Percentiles rank a stretch among this genome's conserved stretches.
Evolutionary conservation across 192 early-diverging fungal species (phyloP).

Genomic region (Mortierella alpina): DNA sequence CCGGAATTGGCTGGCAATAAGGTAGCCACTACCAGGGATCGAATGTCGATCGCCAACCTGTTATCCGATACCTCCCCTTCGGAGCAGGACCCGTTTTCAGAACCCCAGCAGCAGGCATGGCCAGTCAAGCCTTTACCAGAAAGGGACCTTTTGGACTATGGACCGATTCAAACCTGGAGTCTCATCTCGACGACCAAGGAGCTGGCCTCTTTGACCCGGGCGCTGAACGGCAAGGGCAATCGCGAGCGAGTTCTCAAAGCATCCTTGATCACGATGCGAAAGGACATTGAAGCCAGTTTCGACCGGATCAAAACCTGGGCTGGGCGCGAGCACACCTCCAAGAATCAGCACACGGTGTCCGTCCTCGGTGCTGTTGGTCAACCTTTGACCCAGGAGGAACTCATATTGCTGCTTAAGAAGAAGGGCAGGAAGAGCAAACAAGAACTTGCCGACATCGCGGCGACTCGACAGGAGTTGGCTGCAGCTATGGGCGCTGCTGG

Average conservation of each 20-base stretch:
- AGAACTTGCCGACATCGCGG: conserved; percentile 50
- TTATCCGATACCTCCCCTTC: not conserved
- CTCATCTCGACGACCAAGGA: conserved; percentile 46
- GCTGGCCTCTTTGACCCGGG: conserved; percentile 32
- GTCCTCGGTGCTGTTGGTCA: conserved; percentile 39
- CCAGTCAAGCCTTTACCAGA: not conserved
- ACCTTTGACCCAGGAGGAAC: conserved; percentile 18
- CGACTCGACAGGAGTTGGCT: conserved; percentile 21
- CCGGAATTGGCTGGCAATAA: conserved; percentile 25
- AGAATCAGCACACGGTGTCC: conserved; percentile 18
- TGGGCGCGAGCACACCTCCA: conserved; percentile 5
- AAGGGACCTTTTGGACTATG: conserved; percentile 43
- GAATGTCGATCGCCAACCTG: conserved; percentile 36
- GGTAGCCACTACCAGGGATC: conserved; percentile 3
- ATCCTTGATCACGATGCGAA: conserved; percentile 35
- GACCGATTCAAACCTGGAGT: conserved; percentile 41
- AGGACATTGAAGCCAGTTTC: conserved; percentile 45
- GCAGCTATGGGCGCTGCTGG: not conserved
- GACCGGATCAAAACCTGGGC: conserved; percentile 25
- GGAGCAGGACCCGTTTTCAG: not conserved
- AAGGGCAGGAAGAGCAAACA: conserved; percentile 41
- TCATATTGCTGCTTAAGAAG: conserved; percentile 31
- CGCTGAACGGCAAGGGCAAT: conserved; percentile 34
- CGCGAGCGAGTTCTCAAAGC: conserved; percentile 42
- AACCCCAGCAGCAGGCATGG: not conserved